Percentiles rank a stretch among this genome's conserved stretches.
Evolutionary conservation across 169 alveolate genomes (phyloP).

Genomic region (Eimeria nieschulzi): DNA sequence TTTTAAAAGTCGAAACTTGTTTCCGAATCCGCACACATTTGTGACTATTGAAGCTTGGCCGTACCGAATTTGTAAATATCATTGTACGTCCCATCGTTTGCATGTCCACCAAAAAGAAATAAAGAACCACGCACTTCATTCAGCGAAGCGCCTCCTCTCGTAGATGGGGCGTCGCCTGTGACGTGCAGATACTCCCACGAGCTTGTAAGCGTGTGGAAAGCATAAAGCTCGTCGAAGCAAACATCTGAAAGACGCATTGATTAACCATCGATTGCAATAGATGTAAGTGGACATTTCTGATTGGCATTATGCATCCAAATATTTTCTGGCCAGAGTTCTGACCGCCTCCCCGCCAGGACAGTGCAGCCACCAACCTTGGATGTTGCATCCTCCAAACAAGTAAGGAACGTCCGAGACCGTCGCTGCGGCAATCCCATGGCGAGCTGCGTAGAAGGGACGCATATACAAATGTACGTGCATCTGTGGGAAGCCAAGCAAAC

Average conservation of each 20-base stretch:
- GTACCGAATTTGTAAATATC: slow-evolving; percentile 76
- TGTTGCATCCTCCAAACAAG: slow-evolving; percentile 73
- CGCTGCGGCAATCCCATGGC: slow-evolving; percentile 72
- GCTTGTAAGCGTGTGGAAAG: slow-evolving; percentile 64
- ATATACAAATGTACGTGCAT: background rate
- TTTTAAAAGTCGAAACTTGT: background rate
- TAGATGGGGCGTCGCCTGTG: slow-evolving; percentile 74
- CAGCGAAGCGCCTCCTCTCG: slow-evolving; percentile 75
- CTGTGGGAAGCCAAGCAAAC: background rate
- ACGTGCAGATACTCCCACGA: slow-evolving; percentile 52
- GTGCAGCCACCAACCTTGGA: slow-evolving; percentile 26
- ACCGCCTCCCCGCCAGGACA: background rate
- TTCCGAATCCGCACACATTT: background rate
- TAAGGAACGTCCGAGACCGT: slow-evolving; percentile 52
- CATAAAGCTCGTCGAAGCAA: slow-evolving; percentile 69
- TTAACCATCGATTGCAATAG: no score
- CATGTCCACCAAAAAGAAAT: slow-evolving; percentile 73
- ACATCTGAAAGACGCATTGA: slow-evolving; percentile 15
- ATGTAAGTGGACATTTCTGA: no score
- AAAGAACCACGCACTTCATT: slow-evolving; percentile 42
- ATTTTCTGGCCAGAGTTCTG: background rate
- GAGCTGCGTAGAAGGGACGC: slow-evolving; percentile 4
- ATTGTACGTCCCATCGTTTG: slow-evolving; percentile 74
- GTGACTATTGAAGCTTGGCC: background rate
- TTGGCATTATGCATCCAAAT: no score